Conservation (phyloP, 805 yeast species). For the Yamadazyma ubonensis region DNA sequence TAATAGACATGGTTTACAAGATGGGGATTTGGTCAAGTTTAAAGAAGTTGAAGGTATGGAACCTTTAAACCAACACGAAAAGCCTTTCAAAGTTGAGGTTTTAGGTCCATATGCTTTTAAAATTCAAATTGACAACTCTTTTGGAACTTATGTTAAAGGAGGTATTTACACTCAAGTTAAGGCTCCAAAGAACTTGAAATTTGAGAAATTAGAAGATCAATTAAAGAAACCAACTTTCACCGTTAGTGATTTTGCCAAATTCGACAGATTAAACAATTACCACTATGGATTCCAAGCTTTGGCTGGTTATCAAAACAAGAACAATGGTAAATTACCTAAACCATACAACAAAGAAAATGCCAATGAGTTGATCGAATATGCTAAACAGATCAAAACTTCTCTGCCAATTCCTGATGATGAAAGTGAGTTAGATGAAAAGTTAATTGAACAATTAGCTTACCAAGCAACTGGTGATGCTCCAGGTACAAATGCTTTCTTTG, state of each 20-base stretch:
- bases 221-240: conserved; percentile 74
- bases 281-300: conserved; percentile 93
- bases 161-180: conserved; percentile 93
- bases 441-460: conserved; percentile 70
- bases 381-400: conserved; percentile 57
- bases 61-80: conserved; percentile 64
- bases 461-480: conserved; percentile 93
- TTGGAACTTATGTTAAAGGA: conserved; percentile 72
- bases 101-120: conserved; percentile 94
- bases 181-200: conserved; percentile 64
- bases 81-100: conserved; percentile 73
- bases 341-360: conserved; percentile 79
- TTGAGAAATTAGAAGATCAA: conserved; percentile 64
- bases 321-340: conserved; percentile 68
- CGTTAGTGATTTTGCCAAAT: conserved; percentile 87
- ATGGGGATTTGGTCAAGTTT: conserved; percentile 86
- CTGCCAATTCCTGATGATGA: conserved; percentile 56
- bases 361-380: conserved; percentile 56
- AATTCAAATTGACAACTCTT: conserved; percentile 50
- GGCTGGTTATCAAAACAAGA: conserved; percentile 63
- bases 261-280: conserved; percentile 86
- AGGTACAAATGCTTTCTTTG: conserved; percentile 83
- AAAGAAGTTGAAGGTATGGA: conserved; percentile 81
- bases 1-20: conserved; percentile 89
- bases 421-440: conserved; percentile 54